These are phyloP conservation scores for Hyphodiscus sp. DNA, from an alignment of 2,329 filamentous ascomycete species.

Conservation along the genomic window DNA sequence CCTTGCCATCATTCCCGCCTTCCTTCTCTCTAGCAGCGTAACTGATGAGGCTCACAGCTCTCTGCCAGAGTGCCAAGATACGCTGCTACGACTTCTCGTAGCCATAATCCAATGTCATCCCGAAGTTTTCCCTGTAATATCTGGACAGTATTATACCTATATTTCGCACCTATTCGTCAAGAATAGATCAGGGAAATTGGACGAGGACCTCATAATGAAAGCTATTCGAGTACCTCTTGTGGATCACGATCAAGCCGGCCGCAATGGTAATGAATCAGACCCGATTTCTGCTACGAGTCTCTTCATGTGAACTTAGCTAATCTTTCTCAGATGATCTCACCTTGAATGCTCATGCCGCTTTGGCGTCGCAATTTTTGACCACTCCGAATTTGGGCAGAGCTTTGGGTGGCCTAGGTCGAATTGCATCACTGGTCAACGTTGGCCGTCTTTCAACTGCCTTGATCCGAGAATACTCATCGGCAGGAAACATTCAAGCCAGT, in stretches of 20 bases:
- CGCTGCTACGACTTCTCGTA: constrained; percentile 22
- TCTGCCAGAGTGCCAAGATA: constrained; percentile 10
- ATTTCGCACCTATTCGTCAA: constrained; percentile 21
- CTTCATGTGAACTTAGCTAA: not conserved
- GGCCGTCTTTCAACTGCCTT: constrained; percentile 23
- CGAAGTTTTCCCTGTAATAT: constrained; percentile 20
- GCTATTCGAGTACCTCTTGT: constrained; percentile 23
- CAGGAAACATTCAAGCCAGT: constrained; percentile 17
- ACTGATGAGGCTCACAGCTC: constrained; percentile 16
- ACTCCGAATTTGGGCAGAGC: constrained; percentile 23
- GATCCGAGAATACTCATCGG: constrained; percentile 18
- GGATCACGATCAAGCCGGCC: constrained; percentile 5
- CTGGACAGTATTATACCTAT: constrained; percentile 25
- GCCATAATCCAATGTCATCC: constrained; percentile 17
- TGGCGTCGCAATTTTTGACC: constrained; percentile 27
- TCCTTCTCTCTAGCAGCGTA: not conserved
- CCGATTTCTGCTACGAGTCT: not conserved
- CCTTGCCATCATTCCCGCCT: not conserved
- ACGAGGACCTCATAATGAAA: constrained; percentile 14
- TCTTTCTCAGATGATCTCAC: constrained; percentile 10
- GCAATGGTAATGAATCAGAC: constrained; percentile 11
- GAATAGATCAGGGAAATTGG: constrained; percentile 2
- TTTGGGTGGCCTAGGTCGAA: constrained; percentile 18
- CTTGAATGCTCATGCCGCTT: constrained; percentile 22
- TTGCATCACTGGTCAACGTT: constrained; percentile 23